Evolutionary conservation across 2,329 filamentous ascomycete species (phyloP), one percentile per base, ranked within the genome.

Genomic region (Claviceps africana): DNA sequence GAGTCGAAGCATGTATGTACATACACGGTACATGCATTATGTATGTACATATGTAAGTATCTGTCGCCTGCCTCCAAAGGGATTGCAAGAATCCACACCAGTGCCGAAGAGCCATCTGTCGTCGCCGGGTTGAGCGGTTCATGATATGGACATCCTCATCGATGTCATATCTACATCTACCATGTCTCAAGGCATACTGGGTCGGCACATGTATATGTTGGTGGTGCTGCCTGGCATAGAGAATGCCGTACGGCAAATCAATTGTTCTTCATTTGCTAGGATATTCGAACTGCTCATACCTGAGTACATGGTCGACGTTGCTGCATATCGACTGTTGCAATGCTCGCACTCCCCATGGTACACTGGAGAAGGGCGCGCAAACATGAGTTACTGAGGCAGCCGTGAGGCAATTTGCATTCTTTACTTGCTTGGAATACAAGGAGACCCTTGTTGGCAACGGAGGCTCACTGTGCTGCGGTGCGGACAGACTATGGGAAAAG

Each of bases 401-500:
- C 31, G 40, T 44, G 43, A 44, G 42, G 47, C 22, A 46, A 47
- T 49, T 50, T 42, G 48, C 47, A 33, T 40, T 25, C 6, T 35
- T 33, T 37, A 25, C 51, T 45, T 43, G 19, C 31, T 50, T 21
- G 35, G 17, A 15, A 37, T 47, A 28, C 51, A 53, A 47, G 51
- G 51, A 53, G 35, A 30, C 35, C 51, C 51, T 25, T 30, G 51
- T 25, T 45, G n/a, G 28, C 51, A 15, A 19, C 51, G 30, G 25
- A 46, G 21, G 51, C 19, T 45, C 40, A 44, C 40, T 2, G 19
- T 44, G 31, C 35, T n/a, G n/a, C n/a, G 13, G 39, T 25, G 43
- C 22, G 31, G 43, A 19, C 43, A 17, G 25, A 35, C 51, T 46
- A n/a, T n/a, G 28, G 47, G 43, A 35, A 25, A 35, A 22, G 35